Conservation (phyloP, 2,329 filamentous ascomycete genomes). For the Microsporum canis region DNA sequence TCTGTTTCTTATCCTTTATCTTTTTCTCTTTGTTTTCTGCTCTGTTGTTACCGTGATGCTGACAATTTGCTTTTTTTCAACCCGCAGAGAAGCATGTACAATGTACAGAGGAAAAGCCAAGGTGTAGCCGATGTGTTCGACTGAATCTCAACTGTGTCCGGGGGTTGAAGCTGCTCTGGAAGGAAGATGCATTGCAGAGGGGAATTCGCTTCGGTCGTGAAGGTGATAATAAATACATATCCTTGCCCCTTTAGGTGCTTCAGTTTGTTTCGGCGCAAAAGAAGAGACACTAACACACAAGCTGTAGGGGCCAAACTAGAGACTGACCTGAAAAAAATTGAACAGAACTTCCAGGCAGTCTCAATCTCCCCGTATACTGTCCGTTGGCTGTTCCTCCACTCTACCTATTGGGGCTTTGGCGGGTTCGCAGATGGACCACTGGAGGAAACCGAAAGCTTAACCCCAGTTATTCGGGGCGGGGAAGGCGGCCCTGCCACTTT, state of each 20-base stretch:
- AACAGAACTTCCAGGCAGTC: constrained; percentile 4
- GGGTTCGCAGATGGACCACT: not conserved
- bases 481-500: not conserved
- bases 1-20: not conserved
- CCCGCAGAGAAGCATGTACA: constrained; percentile 21
- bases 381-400: constrained; percentile 22
- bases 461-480: not conserved
- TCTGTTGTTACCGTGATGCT: not conserved
- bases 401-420: constrained; percentile 17
- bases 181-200: constrained; percentile 24
- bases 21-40: not conserved
- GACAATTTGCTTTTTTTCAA: not conserved
- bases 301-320: not conserved
- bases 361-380: constrained; percentile 11
- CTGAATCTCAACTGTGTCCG: constrained; percentile 18
- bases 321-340: not conserved
- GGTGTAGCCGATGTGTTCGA: constrained; percentile 21
- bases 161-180: constrained; percentile 21
- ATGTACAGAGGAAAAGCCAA: constrained; percentile 23
- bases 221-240: constrained; percentile 10
- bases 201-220: constrained; percentile 19
- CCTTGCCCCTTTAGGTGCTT: too few species aligned
- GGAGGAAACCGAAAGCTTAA: not conserved
- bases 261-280: too few species aligned
- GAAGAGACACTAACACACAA: not conserved